Conservation (phyloP, 1,284 basidiomycete genomes). For the Mycosarcoma maydis region DNA sequence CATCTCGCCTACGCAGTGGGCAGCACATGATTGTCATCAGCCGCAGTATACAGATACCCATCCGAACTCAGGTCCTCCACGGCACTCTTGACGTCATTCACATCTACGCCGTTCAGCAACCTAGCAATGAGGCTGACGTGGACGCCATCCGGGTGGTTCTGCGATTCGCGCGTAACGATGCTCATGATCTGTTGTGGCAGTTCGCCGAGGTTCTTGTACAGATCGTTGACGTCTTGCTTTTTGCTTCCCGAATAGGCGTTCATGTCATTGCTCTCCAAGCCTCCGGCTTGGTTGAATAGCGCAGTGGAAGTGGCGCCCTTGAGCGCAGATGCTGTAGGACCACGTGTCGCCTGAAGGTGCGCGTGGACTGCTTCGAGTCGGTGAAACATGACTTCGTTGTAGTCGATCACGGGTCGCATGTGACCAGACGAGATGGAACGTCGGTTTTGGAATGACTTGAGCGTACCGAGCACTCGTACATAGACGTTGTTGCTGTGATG, state of each 20-base stretch:
- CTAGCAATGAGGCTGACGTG: constrained; percentile 45
- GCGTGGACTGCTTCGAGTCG: constrained; percentile 72
- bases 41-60: constrained; percentile 59
- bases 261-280: constrained; percentile 29
- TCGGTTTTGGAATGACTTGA: constrained; percentile 86
- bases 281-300: constrained; percentile 5
- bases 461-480: constrained; percentile 85
- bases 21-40: constrained; percentile 59
- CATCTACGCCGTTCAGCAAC: constrained; percentile 40
- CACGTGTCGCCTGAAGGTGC: constrained; percentile 54
- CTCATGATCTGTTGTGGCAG: constrained; percentile 49
- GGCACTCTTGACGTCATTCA: constrained; percentile 43
- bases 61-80: constrained; percentile 58
- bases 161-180: constrained; percentile 47
- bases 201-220: constrained; percentile 38
- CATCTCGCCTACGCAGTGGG: constrained; percentile 47
- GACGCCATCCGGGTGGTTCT: constrained; percentile 52
- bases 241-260: constrained; percentile 42
- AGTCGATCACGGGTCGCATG: constrained; percentile 72
- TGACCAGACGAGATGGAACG: constrained; percentile 74
- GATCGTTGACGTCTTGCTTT: constrained; percentile 30
- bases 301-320: constrained; percentile 10
- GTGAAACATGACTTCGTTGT: constrained; percentile 86
- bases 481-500: constrained; percentile 76
- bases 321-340: constrained; percentile 8